A percentile compares a stretch with the other conserved stretches of the same genome.
Evolutionary conservation across 1,139 yeast species (phyloP).

Genomic region (Geotrichum carabidarum): DNA sequence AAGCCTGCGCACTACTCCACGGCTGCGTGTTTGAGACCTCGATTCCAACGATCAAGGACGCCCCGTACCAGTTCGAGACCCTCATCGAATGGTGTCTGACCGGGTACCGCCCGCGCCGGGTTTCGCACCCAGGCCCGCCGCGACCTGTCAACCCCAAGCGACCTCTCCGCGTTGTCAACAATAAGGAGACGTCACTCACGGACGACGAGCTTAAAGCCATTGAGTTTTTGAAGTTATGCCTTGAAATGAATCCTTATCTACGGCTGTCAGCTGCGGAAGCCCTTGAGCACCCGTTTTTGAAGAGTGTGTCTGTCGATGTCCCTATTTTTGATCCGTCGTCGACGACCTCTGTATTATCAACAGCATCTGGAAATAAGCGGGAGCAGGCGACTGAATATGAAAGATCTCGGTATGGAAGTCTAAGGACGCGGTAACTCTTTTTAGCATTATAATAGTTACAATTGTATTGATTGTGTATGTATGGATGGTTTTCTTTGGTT

Average conservation of each 20-base stretch:
- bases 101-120: conserved; percentile 18
- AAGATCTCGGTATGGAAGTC: no score
- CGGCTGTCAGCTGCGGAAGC: conserved; percentile 56
- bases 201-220: conserved; percentile 42
- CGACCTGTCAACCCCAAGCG: conserved; percentile 9
- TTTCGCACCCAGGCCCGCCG: background rate
- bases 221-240: conserved; percentile 50
- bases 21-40: conserved; percentile 81
- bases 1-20: conserved; percentile 74
- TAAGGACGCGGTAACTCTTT: no score
- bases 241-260: conserved; percentile 53
- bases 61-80: conserved; percentile 21
- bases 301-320: conserved; percentile 9
- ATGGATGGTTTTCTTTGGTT: no score
- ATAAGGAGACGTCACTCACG: conserved; percentile 2
- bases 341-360: no score
- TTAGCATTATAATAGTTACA: no score
- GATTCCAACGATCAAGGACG: conserved; percentile 38
- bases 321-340: conserved; percentile 1
- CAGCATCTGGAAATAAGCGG: no score
- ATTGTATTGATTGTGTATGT: no score
- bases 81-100: conserved; percentile 40
- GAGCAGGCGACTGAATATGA: no score
- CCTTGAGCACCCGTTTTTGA: conserved; percentile 52
- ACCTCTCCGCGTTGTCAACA: conserved; percentile 26